Base-by-base conservation (phyloP, 2,329 filamentous ascomycete species). In the Sarocladium strictum region DNA sequence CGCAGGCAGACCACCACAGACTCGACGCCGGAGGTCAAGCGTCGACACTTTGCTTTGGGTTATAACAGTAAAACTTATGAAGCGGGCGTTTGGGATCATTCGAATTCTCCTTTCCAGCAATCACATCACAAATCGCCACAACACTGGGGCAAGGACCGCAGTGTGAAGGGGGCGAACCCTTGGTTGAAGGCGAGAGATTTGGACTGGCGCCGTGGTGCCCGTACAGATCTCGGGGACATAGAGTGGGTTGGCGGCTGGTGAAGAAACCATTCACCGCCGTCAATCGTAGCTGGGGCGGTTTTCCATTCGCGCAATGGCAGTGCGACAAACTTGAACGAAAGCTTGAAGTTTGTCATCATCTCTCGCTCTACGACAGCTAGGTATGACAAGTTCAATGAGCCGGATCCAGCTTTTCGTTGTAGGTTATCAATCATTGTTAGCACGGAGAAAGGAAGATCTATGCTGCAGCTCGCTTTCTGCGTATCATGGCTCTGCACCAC, bases 191-290 rank as follows among this genome's bases (percentile, higher is more conserved):
- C 76, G 60, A 77, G 80, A 73, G 80, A 84, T 70, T 78, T 75
- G 75, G 80, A 80, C 60, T 83, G 80, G 79, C 80, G 80, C 65
- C 76, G 81, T 65, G 84, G 87, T 59, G 76, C 74, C 65, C 80
- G 79, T 62, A 71, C 78, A 66, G 86, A 87, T 74, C 81, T 89
- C 69, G 86, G 85, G 67, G 88, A 93, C 67, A 75, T 92, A 77
- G 91, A 96, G 83, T 96, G 93, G 86, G 90, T 53, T 53, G 50
- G 50, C 33, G 50, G 50, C 21, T 53, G 50, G 50, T 40, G 35
- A 52, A 35, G 49, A 72, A 60, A 75, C 69, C 19, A 61, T 56
- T 55, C 64, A 58, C 60, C 69, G 27, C 41, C 67, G 76, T 69
- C 82, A 83, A 80, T 84, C 83, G 81, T 85, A 75, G 80, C 80